Conservation (phyloP, 768 basidiomycete genomes). For the Lactifluus hygrophoroides region DNA sequence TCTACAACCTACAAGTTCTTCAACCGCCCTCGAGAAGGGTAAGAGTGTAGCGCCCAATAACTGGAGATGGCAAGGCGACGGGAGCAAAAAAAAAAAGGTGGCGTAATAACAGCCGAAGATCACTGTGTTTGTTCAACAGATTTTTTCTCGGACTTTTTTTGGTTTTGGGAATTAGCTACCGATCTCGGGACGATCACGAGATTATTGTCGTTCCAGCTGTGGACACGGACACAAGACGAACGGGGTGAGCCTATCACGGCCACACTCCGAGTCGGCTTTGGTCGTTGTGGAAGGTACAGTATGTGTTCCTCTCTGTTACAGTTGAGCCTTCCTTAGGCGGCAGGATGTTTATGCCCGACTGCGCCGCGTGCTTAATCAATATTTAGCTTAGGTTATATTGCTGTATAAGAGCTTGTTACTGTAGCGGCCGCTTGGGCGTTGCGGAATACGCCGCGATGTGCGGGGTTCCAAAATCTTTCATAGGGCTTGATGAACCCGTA, state of each 20-base stretch:
- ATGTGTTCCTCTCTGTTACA: neutral
- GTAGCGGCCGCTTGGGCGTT: conserved; percentile 2
- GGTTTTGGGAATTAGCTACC: neutral
- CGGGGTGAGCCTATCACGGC: neutral
- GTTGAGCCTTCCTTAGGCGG: neutral
- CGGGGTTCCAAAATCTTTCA: neutral
- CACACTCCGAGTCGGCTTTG: neutral
- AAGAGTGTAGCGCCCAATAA: neutral
- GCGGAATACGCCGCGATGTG: conserved; percentile 4
- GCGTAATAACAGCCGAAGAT: neutral
- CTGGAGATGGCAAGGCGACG: neutral
- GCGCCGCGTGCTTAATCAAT: conserved; percentile 4
- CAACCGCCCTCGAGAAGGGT: too few relatives aligned
- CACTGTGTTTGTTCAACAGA: neutral
- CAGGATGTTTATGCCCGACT: conserved; percentile 1
- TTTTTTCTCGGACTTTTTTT: neutral
- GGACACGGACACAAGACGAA: too few relatives aligned
- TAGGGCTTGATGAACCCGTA: neutral
- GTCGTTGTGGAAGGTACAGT: too few relatives aligned
- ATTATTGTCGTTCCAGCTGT: too few relatives aligned
- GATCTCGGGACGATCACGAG: neutral
- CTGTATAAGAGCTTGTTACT: neutral
- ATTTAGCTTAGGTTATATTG: conserved; percentile 11
- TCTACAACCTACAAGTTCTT: too few relatives aligned
- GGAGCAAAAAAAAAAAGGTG: conserved; percentile 2